A percentile compares a stretch with the other conserved stretches of the same genome.
Evolutionary conservation across 2,329 filamentous ascomycete genomes (phyloP).

Genomic region (Apiospora arundinis): DNA sequence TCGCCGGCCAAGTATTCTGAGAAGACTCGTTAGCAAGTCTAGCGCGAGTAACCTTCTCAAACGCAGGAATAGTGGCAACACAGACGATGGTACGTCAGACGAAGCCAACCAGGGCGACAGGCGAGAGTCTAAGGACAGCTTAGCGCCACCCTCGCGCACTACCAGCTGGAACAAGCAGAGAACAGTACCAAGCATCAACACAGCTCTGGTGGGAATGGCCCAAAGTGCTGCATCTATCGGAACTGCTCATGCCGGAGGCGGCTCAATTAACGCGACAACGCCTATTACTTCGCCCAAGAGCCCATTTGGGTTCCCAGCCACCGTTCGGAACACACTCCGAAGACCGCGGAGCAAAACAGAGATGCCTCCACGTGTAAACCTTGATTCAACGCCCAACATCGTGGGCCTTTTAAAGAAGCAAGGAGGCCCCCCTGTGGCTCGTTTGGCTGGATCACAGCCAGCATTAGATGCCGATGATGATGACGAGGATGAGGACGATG

Average conservation of each 20-base stretch:
- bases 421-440: slow-evolving; percentile 61
- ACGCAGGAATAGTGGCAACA: slow-evolving; percentile 34
- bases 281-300: slow-evolving; percentile 61
- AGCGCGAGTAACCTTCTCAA: slow-evolving; percentile 49
- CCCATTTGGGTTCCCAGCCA: slow-evolving; percentile 44
- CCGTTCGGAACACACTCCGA: slow-evolving; percentile 54
- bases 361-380: slow-evolving; percentile 47
- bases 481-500: slow-evolving; percentile 66
- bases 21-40: slow-evolving; percentile 56
- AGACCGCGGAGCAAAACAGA: slow-evolving; percentile 64
- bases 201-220: slow-evolving; percentile 62
- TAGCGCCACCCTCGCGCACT: slow-evolving; percentile 58
- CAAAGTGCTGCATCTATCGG: slow-evolving; percentile 62
- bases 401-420: slow-evolving; percentile 58
- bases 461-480: slow-evolving; percentile 60
- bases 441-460: slow-evolving; percentile 47
- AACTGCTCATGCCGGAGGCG: slow-evolving; percentile 61
- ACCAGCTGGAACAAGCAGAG: slow-evolving; percentile 59
- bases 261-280: slow-evolving; percentile 62
- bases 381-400: slow-evolving; percentile 51
- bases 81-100: slow-evolving; percentile 20
- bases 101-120: slow-evolving; percentile 34
- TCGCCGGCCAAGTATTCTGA: slow-evolving; percentile 58
- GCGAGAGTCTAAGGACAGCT: slow-evolving; percentile 53
- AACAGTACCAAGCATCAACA: slow-evolving; percentile 63